These are phyloP conservation scores for Aechmea fasciata DNA, from an alignment of 176 grass and related monocot species.

Conservation along the genomic window DNA sequence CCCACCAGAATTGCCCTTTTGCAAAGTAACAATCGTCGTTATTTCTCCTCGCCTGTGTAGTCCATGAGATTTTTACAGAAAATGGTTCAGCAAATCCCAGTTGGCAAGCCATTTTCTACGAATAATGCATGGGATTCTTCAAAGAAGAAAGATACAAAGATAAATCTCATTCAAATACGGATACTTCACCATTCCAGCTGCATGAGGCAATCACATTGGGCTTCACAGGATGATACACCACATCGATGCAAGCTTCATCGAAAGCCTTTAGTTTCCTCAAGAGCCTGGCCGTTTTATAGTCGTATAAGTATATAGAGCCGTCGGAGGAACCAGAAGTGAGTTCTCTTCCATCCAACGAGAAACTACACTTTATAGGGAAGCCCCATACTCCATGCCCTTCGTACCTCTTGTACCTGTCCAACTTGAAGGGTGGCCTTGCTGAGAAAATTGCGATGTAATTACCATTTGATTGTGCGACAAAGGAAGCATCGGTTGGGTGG, in stretches of 20 bases:
- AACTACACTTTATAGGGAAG: constrained; percentile 72
- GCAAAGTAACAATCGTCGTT: too few relatives aligned
- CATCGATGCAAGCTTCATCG: constrained; percentile 57
- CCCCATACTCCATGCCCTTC: constrained; percentile 85
- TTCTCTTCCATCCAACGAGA: constrained; percentile 46
- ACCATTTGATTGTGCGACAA: constrained; percentile 86
- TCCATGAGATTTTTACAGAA: too few relatives aligned
- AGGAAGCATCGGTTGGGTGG: constrained; percentile 63
- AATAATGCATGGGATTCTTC: neutral
- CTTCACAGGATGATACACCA: constrained; percentile 56
- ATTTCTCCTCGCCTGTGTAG: too few relatives aligned
- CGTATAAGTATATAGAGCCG: constrained; percentile 65
- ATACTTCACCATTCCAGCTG: constrained; percentile 72
- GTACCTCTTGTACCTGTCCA: constrained; percentile 68
- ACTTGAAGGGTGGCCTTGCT: constrained; percentile 52
- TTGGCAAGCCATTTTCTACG: neutral
- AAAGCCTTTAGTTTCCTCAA: constrained; percentile 58
- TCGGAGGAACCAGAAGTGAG: constrained; percentile 79
- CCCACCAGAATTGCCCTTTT: too few relatives aligned
- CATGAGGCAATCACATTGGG: constrained; percentile 66
- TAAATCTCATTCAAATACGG: constrained; percentile 45
- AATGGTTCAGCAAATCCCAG: neutral
- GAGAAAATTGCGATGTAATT: constrained; percentile 83
- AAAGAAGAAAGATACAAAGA: neutral
- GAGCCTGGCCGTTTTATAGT: constrained; percentile 41